Conservation (phyloP, 768 basidiomycete species). For the Clathrus columnatus region DNA sequence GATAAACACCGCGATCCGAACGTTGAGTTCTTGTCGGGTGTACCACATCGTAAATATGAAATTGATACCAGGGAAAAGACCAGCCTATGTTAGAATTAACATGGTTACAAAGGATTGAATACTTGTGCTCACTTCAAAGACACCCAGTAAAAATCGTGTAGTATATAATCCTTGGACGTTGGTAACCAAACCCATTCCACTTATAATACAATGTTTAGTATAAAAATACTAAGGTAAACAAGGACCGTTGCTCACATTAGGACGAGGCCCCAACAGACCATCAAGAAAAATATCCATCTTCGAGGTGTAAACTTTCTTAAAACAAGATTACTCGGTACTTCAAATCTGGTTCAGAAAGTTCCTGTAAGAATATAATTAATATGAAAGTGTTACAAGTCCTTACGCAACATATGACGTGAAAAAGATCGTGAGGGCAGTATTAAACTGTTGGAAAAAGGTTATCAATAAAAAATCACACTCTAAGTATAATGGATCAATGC, state of each 20-base stretch:
- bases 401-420: constrained; percentile 23
- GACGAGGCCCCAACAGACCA: constrained; percentile 17
- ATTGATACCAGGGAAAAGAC: constrained; percentile 21
- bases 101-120: not conserved
- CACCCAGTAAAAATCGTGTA: constrained; percentile 22
- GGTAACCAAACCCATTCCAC: constrained; percentile 15
- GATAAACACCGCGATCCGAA: constrained; percentile 23
- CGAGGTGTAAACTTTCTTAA: constrained; percentile 14
- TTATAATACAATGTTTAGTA: no score
- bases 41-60: constrained; percentile 26
- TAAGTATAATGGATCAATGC: not conserved
- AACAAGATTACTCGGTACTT: constrained; percentile 13
- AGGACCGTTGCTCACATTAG: not conserved
- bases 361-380: not conserved
- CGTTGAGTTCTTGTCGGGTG: constrained; percentile 15
- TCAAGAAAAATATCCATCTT: constrained; percentile 15
- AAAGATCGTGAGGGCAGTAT: constrained; percentile 17
- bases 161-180: constrained; percentile 22
- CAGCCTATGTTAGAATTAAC: constrained; percentile 5
- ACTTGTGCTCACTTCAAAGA: constrained; percentile 17
- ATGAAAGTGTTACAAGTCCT: constrained; percentile 13
- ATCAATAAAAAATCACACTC: not conserved
- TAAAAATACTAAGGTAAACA: not conserved
- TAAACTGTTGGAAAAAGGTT: not conserved
- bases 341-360: not conserved